phyloP scores from a whole-genome alignment of 2,329 filamentous ascomycete genomes.

The Arachnomyces sp. region DNA sequence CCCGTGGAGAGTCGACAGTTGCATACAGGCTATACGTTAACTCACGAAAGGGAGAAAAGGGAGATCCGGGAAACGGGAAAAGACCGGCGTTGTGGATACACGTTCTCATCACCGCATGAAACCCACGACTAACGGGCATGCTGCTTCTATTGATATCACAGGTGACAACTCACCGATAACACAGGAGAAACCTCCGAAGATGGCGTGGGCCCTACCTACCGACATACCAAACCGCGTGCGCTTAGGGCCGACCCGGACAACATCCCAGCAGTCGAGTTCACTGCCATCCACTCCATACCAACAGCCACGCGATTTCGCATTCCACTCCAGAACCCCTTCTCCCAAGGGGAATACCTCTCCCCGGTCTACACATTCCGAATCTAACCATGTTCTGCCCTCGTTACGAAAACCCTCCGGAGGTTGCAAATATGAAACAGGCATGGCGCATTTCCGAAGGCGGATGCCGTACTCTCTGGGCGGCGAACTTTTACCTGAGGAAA shows the following conservation, averaged over 20 bases:
- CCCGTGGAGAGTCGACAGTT: no score
- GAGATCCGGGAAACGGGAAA: no score
- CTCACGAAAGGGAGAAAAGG: no score
- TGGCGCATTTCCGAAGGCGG: conserved; percentile 71
- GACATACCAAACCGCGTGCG: conserved; percentile 28
- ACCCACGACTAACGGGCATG: conserved; percentile 37
- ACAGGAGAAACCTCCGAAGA: conserved; percentile 31
- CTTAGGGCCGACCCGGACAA: conserved; percentile 45
- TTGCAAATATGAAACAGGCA: conserved; percentile 84
- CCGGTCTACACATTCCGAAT: conserved; percentile 82
- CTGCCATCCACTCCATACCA: conserved; percentile 92
- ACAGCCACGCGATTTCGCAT: conserved; percentile 73
- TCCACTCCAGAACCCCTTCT: conserved; percentile 72
- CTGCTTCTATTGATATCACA: conserved; percentile 28
- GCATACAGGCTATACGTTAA: no score
- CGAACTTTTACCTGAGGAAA: conserved; percentile 65
- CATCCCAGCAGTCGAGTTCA: conserved; percentile 67
- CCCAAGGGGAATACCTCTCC: conserved; percentile 78
- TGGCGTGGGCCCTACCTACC: conserved; percentile 33
- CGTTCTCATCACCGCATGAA: conserved; percentile 30
- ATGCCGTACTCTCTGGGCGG: conserved; percentile 90
- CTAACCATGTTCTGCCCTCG: conserved; percentile 65
- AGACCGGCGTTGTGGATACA: background rate
- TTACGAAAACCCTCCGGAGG: conserved; percentile 58
- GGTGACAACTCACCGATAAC: conserved; percentile 38